A percentile compares a stretch with the other conserved stretches of the same genome.
phyloP scores from a whole-genome alignment of 352 stramenopile species.

The Globisporangium orthogonon region DNA sequence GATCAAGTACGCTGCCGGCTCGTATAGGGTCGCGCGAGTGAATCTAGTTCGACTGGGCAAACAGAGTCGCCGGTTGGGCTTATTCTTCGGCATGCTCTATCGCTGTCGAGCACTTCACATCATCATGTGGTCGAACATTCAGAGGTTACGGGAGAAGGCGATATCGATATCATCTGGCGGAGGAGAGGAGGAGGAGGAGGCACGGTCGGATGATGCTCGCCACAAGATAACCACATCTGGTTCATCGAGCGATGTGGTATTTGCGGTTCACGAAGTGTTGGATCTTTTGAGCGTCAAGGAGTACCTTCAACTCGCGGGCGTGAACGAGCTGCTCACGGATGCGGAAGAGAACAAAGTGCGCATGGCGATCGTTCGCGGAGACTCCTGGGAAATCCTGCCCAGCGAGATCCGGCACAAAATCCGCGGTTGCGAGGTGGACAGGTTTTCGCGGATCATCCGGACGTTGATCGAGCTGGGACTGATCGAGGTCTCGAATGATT shows the following conservation, averaged over 20 bases:
- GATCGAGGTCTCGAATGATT: slow-evolving; percentile 45
- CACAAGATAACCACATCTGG: neutral
- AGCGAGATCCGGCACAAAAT: slow-evolving; percentile 44
- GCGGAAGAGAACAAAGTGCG: slow-evolving; percentile 51
- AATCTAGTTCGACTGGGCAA: slow-evolving; percentile 53
- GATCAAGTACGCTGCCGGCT: slow-evolving; percentile 50
- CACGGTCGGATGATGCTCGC: neutral
- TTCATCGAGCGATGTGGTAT: slow-evolving; percentile 24
- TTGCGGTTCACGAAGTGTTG: slow-evolving; percentile 65
- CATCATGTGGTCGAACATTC: slow-evolving; percentile 48
- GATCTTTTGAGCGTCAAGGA: slow-evolving; percentile 56
- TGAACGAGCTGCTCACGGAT: slow-evolving; percentile 56
- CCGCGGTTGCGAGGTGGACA: slow-evolving; percentile 58
- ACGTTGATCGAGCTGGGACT: slow-evolving; percentile 68
- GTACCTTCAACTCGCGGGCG: slow-evolving; percentile 68
- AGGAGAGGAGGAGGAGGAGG: neutral
- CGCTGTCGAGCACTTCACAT: slow-evolving; percentile 61
- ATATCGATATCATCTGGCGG: neutral
- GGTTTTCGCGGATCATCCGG: slow-evolving; percentile 60
- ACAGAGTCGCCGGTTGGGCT: slow-evolving; percentile 64
- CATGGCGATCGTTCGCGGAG: slow-evolving; percentile 29
- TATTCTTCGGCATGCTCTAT: slow-evolving; percentile 69
- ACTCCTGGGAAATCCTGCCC: slow-evolving; percentile 43
- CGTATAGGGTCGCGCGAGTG: slow-evolving; percentile 60
- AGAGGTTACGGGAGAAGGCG: slow-evolving; percentile 15